A percentile compares a stretch with the other conserved stretches of the same genome.
These are phyloP conservation scores for Clonostachys rosea DNA, from an alignment of 2,329 filamentous ascomycete species.

Conservation along the genomic window DNA sequence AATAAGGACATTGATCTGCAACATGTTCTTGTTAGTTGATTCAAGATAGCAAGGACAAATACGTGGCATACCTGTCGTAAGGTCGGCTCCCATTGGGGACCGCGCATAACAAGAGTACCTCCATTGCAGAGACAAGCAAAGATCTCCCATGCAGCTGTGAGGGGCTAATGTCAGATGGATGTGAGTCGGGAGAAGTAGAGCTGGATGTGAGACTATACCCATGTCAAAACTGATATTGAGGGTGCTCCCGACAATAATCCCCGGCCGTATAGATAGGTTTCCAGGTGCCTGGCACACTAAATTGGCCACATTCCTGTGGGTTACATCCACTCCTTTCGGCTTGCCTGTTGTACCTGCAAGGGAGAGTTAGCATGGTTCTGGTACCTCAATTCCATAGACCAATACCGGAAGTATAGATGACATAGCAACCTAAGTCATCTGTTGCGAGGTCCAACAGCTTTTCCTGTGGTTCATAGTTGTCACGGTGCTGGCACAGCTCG, in stretches of 20 bases:
- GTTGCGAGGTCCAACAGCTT: conserved; percentile 22
- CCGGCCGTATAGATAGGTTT: conserved; percentile 41
- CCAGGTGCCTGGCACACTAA: conserved; percentile 45
- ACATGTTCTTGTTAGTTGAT: neutral
- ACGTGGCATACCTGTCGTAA: conserved; percentile 31
- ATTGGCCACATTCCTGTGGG: conserved; percentile 50
- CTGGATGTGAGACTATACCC: conserved; percentile 34
- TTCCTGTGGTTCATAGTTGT: conserved; percentile 2
- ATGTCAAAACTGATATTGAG: conserved; percentile 58
- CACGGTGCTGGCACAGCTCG: conserved; percentile 5
- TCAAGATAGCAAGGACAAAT: neutral
- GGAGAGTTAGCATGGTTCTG: too few relatives aligned
- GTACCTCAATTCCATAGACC: conserved; percentile 4
- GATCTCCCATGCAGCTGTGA: conserved; percentile 56
- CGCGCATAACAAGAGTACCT: conserved; percentile 48
- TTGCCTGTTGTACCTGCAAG: conserved; percentile 43
- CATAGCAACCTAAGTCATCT: conserved; percentile 33
- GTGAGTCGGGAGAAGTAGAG: neutral
- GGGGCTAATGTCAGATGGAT: conserved; percentile 1
- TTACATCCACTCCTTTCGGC: conserved; percentile 55
- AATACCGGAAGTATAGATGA: conserved; percentile 50
- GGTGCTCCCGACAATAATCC: conserved; percentile 48
- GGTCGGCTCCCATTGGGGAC: conserved; percentile 40
- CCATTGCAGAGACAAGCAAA: conserved; percentile 52
- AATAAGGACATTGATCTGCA: conserved; percentile 45